Base-by-base conservation (phyloP, 176 grass and related monocot genomes). In the Musa beccarii region DNA sequence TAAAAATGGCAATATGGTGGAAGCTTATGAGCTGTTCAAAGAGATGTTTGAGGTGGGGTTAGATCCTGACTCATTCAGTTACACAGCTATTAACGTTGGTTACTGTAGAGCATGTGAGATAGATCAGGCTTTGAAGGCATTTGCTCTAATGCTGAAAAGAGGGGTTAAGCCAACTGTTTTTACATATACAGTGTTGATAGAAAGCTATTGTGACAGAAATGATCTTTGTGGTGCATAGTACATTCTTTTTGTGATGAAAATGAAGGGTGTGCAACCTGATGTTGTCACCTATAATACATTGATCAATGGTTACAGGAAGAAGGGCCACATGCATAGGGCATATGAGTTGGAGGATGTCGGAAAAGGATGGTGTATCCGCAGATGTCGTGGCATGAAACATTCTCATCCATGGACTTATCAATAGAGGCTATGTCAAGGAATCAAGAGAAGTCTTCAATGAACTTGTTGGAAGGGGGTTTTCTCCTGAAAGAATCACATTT, bases 391-490 rank as follows among this genome's bases (percentile, higher is more conserved):
- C 78, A 10, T 73, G 73, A 53, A 80, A 73, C 49, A 73, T 64
- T 64, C 54, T 80, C n/a, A 62, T 80, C 69, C 78, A 80, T 64
- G 69, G 78, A 19, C 69, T 80, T 8, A 56, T 73, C 22, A 62
- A 65, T 56, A 73, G 56, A 64, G 78, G 78, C 10, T 72, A 25
- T 24, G 17, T 72, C 22, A 63, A 12, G 56, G 53, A 73, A 80
- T 73, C 78, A 25, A 80, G 69, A 63, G 69, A 80, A 53, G n/a
- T 80, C 9, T 80, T 73, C 52, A 29, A 73, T 53, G 78, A 80
- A 53, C 69, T 80, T 50, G 49, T 80, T 63, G 19, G 56, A n/a
- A 63, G 78, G 34, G 78, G 78, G 19, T n/a, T 73, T 54, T 52
- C 55, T 72, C 78, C 78, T 64, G 66, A 80, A 13, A 63, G 28